These are phyloP conservation scores for Ogataea degrootiae DNA, from an alignment of 805 yeast species.

Conservation along the genomic window DNA sequence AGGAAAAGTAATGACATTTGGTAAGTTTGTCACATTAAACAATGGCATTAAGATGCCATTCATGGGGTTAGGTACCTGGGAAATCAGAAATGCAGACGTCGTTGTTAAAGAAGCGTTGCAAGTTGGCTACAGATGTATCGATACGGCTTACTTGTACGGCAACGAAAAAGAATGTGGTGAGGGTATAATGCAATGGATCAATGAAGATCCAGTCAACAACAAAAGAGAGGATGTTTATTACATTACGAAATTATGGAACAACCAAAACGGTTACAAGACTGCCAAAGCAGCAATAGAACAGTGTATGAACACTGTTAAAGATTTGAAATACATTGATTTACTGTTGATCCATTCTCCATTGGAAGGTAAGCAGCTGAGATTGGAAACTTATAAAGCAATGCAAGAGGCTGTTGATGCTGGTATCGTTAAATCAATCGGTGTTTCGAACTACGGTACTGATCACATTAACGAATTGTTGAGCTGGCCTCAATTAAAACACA, in stretches of 20 bases:
- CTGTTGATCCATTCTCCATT: conserved; percentile 64
- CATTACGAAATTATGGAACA: conserved; percentile 73
- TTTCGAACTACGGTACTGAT: conserved; percentile 62
- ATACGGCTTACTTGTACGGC: conserved; percentile 44
- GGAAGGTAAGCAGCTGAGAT: conserved; percentile 41
- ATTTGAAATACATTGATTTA: conserved; percentile 66
- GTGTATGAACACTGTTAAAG: conserved; percentile 48
- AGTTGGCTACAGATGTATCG: conserved; percentile 42
- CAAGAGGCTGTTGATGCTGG: conserved; percentile 66
- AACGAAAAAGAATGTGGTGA: conserved; percentile 47
- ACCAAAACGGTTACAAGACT: conserved; percentile 51
- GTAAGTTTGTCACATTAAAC: conserved; percentile 36
- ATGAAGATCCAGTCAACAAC: conserved; percentile 31
- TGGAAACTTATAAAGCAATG: conserved; percentile 67
- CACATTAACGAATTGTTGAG: conserved; percentile 57
- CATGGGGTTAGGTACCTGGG: conserved; percentile 49
- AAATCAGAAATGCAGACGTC: conserved; percentile 32
- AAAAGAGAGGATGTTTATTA: conserved; percentile 52
- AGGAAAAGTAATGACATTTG: conserved; percentile 4
- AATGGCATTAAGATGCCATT: conserved; percentile 50
- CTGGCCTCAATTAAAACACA: conserved; percentile 49
- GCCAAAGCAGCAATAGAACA: conserved; percentile 56
- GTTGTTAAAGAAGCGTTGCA: conserved; percentile 40
- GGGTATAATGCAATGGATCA: conserved; percentile 40
- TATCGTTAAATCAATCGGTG: conserved; percentile 63